A percentile compares a stretch with the other conserved stretches of the same genome.
phyloP scores from a whole-genome alignment of 192 early-diverging fungal species.

The Coemansia sp. region DNA sequence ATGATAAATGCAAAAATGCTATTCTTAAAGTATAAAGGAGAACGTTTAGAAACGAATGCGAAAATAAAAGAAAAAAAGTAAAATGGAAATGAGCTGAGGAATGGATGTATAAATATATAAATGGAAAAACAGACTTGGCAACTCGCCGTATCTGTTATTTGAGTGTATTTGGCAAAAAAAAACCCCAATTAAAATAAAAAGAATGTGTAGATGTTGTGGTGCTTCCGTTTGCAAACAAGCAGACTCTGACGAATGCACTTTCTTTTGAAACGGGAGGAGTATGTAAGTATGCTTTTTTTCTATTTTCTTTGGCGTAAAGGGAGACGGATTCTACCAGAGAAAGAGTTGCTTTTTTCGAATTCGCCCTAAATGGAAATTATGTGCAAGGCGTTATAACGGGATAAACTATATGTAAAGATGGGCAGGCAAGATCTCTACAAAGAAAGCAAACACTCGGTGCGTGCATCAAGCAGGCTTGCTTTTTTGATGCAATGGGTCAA shows the following conservation, averaged over 20 bases:
- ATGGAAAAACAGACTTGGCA: neutral
- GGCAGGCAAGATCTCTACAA: neutral
- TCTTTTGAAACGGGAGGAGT: neutral
- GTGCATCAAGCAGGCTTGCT: neutral
- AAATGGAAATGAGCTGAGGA: neutral
- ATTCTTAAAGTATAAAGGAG: slow-evolving; percentile 8
- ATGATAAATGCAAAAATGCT: slow-evolving; percentile 16
- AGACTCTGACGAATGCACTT: neutral
- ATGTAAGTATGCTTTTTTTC: neutral
- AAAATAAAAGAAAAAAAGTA: neutral
- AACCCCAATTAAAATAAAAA: neutral
- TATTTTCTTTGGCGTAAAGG: neutral
- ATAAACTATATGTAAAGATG: neutral
- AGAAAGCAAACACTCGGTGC: neutral
- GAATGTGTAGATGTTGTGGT: neutral
- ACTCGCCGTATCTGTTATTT: slow-evolving; percentile 1
- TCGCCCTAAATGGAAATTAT: neutral
- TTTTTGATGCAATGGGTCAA: neutral
- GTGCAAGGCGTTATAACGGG: neutral
- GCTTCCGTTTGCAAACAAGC: neutral
- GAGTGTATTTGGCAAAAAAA: neutral
- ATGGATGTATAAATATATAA: neutral
- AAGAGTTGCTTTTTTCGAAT: neutral
- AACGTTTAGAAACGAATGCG: neutral
- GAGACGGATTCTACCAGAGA: neutral